phyloP scores from a whole-genome alignment of 1,284 basidiomycete species.

The Cutaneotrichosporon cyanovorans region DNA sequence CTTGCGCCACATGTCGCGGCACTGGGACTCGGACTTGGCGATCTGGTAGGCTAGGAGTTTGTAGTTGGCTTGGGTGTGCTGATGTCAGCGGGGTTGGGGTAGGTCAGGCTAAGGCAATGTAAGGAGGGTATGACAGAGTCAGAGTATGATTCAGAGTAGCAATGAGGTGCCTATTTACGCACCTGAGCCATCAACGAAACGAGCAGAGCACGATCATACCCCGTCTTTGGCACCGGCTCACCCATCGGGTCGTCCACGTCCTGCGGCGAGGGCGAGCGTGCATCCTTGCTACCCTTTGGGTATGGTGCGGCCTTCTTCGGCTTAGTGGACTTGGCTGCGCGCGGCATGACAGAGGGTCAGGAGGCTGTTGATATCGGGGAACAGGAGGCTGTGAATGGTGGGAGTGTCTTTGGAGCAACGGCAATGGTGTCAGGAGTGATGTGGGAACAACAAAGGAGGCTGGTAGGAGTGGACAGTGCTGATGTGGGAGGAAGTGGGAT shows the following conservation, averaged over 20 bases:
- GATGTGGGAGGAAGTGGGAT: too few species aligned
- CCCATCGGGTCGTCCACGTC: not conserved
- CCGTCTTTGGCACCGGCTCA: not conserved
- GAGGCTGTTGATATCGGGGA: too few species aligned
- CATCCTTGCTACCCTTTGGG: not conserved
- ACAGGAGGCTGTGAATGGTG: too few species aligned
- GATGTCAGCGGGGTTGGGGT: not conserved
- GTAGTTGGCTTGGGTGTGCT: constrained; percentile 8
- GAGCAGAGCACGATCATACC: constrained; percentile 9
- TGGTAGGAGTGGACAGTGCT: too few species aligned
- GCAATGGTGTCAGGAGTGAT: too few species aligned
- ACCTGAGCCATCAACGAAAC: constrained; percentile 9
- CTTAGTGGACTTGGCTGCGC: too few species aligned
- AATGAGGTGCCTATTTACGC: not conserved
- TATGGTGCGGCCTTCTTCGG: too few species aligned
- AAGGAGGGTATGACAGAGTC: not conserved
- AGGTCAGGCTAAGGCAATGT: not conserved
- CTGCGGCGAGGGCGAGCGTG: not conserved
- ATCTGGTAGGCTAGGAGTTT: constrained; percentile 1
- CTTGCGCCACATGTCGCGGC: constrained; percentile 35
- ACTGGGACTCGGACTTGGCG: constrained; percentile 18
- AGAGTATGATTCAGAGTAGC: not conserved
- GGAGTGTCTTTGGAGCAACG: too few species aligned
- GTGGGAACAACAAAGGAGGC: too few species aligned
- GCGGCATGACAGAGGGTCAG: too few species aligned